Percentiles rank a stretch among this genome's conserved stretches.
phyloP scores from a whole-genome alignment of 2,329 filamentous ascomycete genomes.

The Coniella vitis region DNA sequence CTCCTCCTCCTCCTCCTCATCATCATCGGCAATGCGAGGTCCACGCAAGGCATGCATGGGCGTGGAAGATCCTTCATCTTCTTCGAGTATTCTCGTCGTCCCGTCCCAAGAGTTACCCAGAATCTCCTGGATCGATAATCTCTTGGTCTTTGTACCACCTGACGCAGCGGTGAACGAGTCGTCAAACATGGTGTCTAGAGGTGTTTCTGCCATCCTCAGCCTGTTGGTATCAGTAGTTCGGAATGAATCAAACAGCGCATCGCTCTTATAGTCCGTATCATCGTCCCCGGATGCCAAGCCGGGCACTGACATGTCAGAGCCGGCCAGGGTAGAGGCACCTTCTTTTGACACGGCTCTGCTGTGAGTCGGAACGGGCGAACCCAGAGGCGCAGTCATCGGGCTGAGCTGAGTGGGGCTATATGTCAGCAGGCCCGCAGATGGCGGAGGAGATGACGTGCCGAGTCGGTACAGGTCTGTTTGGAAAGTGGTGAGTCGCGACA shows the following conservation, averaged over 20 bases:
- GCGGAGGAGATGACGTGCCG: slow-evolving; percentile 33
- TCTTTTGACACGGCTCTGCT: slow-evolving; percentile 36
- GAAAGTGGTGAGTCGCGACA: slow-evolving; percentile 48
- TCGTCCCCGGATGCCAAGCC: slow-evolving; percentile 63
- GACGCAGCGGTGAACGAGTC: slow-evolving; percentile 62
- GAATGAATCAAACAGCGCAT: slow-evolving; percentile 70
- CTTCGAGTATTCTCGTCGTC: slow-evolving; percentile 53
- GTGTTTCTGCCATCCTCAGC: slow-evolving; percentile 59
- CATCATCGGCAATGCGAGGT: slow-evolving; percentile 18
- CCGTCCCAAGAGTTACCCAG: slow-evolving; percentile 48
- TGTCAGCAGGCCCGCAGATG: slow-evolving; percentile 29
- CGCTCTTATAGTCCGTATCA: slow-evolving; percentile 71
- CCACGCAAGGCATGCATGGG: slow-evolving; percentile 37
- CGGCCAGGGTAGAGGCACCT: slow-evolving; percentile 57
- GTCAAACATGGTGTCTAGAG: slow-evolving; percentile 74
- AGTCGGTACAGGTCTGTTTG: slow-evolving; percentile 45
- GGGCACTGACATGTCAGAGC: slow-evolving; percentile 62
- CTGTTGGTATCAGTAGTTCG: slow-evolving; percentile 64
- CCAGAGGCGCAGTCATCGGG: slow-evolving; percentile 28
- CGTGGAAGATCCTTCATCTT: slow-evolving; percentile 51
- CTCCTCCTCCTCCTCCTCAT: too few relatives aligned
- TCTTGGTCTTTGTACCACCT: slow-evolving; percentile 44
- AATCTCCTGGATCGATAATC: slow-evolving; percentile 53
- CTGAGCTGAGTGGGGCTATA: slow-evolving; percentile 34
- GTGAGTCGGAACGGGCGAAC: slow-evolving; percentile 31